Percentiles rank a stretch among this genome's conserved stretches.
These are phyloP conservation scores for Trichoderma aggressivum DNA, from an alignment of 2,329 filamentous ascomycete genomes.

Conservation along the genomic window DNA sequence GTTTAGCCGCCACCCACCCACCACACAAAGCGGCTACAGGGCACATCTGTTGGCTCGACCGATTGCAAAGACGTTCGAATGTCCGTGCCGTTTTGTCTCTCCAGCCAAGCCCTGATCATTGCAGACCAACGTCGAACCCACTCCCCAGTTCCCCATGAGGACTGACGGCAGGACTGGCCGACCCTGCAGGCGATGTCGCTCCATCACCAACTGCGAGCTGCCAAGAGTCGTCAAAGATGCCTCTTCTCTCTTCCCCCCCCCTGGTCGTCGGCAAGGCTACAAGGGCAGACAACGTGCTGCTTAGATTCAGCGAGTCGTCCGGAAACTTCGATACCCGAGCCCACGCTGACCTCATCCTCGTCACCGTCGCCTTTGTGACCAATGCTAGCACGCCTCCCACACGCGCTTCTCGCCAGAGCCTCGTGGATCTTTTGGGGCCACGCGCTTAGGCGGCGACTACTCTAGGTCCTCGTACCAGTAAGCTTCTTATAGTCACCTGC, in stretches of 20 bases:
- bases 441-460: slow-evolving; percentile 12
- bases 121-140: background rate
- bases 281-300: background rate
- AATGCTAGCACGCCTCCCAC: background rate
- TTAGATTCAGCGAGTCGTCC: background rate
- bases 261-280: background rate
- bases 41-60: background rate
- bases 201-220: background rate
- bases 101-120: background rate
- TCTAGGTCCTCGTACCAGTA: background rate
- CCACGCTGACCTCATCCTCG: slow-evolving; percentile 2
- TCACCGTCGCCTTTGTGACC: background rate
- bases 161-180: background rate
- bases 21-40: background rate
- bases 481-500: background rate
- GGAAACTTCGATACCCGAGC: background rate
- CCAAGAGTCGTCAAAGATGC: background rate
- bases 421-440: background rate
- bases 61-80: background rate
- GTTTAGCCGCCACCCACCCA: background rate
- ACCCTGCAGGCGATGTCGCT: background rate
- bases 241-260: background rate
- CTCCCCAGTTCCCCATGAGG: background rate
- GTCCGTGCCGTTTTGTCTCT: background rate
- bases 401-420: background rate